Evolutionary conservation across 768 basidiomycete species (phyloP).

Genomic region (Kwoniella heveanensis): DNA sequence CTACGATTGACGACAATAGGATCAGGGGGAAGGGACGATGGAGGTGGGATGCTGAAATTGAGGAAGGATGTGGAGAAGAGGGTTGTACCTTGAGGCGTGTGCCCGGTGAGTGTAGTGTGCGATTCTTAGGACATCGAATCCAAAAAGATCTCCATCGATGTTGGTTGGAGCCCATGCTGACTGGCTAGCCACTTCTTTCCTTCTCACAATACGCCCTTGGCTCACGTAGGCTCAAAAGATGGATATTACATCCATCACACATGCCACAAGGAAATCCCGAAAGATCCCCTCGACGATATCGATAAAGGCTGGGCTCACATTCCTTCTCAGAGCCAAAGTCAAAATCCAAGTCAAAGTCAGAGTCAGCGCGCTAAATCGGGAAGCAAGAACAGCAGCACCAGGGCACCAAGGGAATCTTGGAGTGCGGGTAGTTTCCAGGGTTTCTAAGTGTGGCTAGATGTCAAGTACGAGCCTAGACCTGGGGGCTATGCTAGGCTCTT

Average conservation of each 20-base stretch:
- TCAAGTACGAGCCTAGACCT: no score
- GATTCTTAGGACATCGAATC: no score
- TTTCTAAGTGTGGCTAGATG: neutral
- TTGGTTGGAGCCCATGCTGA: no score
- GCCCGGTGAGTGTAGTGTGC: no score
- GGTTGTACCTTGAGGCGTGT: conserved; percentile 15
- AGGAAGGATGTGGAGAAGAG: conserved; percentile 17
- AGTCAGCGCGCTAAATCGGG: no score
- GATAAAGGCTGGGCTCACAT: neutral
- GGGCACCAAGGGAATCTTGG: neutral
- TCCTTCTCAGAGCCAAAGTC: neutral
- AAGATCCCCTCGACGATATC: neutral
- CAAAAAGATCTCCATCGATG: neutral
- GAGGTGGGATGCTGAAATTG: conserved; percentile 32
- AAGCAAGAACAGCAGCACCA: no score
- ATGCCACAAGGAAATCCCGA: conserved; percentile 2
- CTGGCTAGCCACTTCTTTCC: no score
- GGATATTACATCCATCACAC: conserved; percentile 19
- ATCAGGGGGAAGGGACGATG: conserved; percentile 36
- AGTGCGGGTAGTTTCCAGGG: neutral
- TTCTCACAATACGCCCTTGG: no score
- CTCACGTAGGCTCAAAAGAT: conserved; percentile 23
- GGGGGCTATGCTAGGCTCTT: no score
- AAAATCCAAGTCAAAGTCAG: neutral
- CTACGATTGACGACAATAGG: conserved; percentile 26